phyloP scores from a whole-genome alignment of 2,329 filamentous ascomycete species.

The Cercospora sojina region DNA sequence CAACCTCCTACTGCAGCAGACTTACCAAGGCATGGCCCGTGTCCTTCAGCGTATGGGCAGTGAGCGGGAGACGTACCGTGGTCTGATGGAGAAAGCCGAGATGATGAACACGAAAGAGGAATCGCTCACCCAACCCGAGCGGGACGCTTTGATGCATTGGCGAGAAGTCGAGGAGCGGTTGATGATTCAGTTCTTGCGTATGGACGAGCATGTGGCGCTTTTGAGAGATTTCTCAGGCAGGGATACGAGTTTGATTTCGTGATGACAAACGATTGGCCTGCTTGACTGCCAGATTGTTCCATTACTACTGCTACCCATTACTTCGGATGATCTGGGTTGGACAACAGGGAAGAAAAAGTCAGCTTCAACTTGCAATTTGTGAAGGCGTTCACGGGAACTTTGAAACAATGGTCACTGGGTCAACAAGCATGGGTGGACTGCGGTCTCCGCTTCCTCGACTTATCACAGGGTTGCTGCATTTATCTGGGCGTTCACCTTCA shows the following conservation, averaged over 20 bases:
- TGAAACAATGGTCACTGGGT: background rate
- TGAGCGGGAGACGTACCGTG: conserved; percentile 69
- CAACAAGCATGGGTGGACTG: background rate
- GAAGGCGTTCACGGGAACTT: background rate
- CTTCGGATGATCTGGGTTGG: background rate
- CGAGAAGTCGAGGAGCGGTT: conserved; percentile 66
- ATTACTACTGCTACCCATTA: background rate
- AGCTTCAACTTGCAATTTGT: background rate
- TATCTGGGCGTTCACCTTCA: conserved; percentile 10
- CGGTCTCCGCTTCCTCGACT: background rate
- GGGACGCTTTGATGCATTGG: conserved; percentile 66
- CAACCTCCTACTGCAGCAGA: conserved; percentile 70
- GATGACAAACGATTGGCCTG: conserved; percentile 4
- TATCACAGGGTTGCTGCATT: conserved; percentile 12
- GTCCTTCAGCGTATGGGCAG: conserved; percentile 76
- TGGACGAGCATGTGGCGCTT: conserved; percentile 72
- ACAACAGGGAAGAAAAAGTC: conserved; percentile 3
- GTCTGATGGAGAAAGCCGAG: conserved; percentile 76
- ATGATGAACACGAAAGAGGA: conserved; percentile 82
- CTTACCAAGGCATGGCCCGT: conserved; percentile 87
- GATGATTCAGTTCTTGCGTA: conserved; percentile 71
- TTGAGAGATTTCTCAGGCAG: conserved; percentile 62
- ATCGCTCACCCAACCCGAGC: conserved; percentile 72
- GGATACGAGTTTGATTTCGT: conserved; percentile 30
- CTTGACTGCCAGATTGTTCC: background rate